These are phyloP conservation scores for Ceratocystiopsis minuta DNA, from an alignment of 2,329 filamentous ascomycete genomes.

Conservation along the genomic window DNA sequence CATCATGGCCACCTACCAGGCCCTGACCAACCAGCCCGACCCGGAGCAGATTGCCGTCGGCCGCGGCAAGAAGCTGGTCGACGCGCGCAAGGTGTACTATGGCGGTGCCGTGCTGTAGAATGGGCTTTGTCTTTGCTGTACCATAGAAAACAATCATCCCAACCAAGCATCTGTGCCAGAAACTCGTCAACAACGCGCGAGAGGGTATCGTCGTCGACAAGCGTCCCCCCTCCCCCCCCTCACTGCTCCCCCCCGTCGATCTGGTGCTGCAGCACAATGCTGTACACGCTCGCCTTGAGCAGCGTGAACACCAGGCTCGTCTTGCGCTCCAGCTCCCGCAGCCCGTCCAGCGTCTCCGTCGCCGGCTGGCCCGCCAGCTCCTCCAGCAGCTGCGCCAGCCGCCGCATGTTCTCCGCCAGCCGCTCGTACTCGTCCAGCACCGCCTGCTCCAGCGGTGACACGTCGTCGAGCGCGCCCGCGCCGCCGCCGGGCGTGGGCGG, in stretches of 20 bases:
- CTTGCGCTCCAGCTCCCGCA: constrained; percentile 81
- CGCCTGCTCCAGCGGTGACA: constrained; percentile 77
- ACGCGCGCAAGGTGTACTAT: constrained; percentile 95
- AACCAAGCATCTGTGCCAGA: not conserved
- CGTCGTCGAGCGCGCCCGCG: constrained; percentile 20
- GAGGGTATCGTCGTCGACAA: constrained; percentile 6
- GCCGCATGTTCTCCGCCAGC: constrained; percentile 78
- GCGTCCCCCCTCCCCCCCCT: constrained; percentile 13
- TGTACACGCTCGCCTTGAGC: constrained; percentile 95
- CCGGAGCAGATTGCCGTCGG: constrained; percentile 82
- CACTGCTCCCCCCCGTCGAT: constrained; percentile 50
- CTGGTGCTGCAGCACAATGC: constrained; percentile 95
- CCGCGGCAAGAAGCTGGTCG: constrained; percentile 84
- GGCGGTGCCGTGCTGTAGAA: constrained; percentile 50
- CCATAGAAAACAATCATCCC: no score
- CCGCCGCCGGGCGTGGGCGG: not conserved
- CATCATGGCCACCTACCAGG: constrained; percentile 76
- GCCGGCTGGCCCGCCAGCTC: constrained; percentile 53
- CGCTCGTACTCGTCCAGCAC: constrained; percentile 86
- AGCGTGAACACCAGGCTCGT: constrained; percentile 88
- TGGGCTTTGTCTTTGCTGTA: no score
- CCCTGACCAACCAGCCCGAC: constrained; percentile 64
- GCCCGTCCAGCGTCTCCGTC: constrained; percentile 66
- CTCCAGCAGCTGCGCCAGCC: constrained; percentile 42
- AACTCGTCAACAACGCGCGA: constrained; percentile 4